phyloP scores from a whole-genome alignment of 495 filamentous ascomycete genomes.

The Xylaria cubensis region DNA sequence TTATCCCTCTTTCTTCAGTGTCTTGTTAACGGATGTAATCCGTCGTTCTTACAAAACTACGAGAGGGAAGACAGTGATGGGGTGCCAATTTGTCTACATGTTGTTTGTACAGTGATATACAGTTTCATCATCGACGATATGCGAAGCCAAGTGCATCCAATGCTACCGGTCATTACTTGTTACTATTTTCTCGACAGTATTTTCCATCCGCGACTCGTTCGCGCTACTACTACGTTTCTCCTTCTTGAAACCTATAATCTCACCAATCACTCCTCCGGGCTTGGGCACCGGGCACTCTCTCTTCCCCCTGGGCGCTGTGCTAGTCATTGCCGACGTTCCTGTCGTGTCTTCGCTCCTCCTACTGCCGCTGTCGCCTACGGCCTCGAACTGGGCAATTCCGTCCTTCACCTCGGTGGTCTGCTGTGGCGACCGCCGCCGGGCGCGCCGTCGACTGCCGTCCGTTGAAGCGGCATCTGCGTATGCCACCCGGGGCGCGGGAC shows the following conservation, averaged over 20 bases:
- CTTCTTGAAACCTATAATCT: constrained; percentile 71
- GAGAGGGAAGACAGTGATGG: background rate
- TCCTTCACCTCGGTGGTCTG: constrained; percentile 43
- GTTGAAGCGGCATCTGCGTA: constrained; percentile 69
- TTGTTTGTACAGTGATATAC: constrained; percentile 10
- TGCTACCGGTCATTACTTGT: constrained; percentile 17
- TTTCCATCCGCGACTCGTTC: background rate
- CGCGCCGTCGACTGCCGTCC: constrained; percentile 53
- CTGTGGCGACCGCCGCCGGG: constrained; percentile 37
- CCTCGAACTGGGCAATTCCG: constrained; percentile 46
- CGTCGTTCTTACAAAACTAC: background rate
- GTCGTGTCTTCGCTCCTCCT: constrained; percentile 6
- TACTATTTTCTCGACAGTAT: background rate
- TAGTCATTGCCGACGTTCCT: constrained; percentile 24
- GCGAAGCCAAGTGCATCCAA: background rate
- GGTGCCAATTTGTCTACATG: background rate
- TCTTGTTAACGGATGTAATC: background rate
- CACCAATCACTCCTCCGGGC: constrained; percentile 74
- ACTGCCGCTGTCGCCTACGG: constrained; percentile 27
- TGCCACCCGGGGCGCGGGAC: constrained; percentile 79
- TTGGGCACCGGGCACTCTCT: constrained; percentile 83
- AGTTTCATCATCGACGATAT: background rate
- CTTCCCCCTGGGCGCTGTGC: constrained; percentile 46
- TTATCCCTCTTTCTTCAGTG: background rate
- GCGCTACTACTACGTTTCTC: background rate